A percentile compares a stretch with the other conserved stretches of the same genome.
Conservation (phyloP, 2,329 filamentous ascomycete species). For the Colletotrichum magnum region DNA sequence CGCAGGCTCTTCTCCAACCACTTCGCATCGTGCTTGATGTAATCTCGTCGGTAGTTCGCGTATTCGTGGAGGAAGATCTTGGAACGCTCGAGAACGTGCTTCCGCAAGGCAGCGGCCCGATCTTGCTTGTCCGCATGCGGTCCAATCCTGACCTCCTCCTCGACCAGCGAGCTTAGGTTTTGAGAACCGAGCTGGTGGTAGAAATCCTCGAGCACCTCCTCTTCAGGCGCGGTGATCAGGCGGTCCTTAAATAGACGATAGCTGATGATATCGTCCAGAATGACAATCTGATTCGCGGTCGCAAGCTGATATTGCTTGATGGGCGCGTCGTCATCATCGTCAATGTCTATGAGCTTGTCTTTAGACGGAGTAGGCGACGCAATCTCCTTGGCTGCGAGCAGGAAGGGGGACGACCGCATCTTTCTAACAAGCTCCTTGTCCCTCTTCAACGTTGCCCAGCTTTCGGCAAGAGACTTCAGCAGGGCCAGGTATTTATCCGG, state of each 20-base stretch:
- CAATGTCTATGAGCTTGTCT: constrained; percentile 63
- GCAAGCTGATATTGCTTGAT: constrained; percentile 86
- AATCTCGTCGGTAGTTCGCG: constrained; percentile 77
- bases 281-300: constrained; percentile 78
- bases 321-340: constrained; percentile 74
- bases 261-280: constrained; percentile 90
- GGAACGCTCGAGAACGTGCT: constrained; percentile 87
- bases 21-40: constrained; percentile 87
- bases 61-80: constrained; percentile 90
- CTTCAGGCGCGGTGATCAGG: constrained; percentile 89
- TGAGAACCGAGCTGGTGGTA: constrained; percentile 86
- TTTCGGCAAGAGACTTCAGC: constrained; percentile 84
- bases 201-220: constrained; percentile 87
- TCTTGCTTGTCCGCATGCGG: constrained; percentile 75
- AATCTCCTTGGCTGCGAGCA: constrained; percentile 87
- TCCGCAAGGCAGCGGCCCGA: constrained; percentile 78
- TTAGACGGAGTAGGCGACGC: constrained; percentile 53
- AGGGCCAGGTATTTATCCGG: constrained; percentile 90
- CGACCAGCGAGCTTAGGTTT: constrained; percentile 81
- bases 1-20: constrained; percentile 91
- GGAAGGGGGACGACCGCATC: constrained; percentile 81
- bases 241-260: constrained; percentile 90
- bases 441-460: constrained; percentile 76
- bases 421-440: constrained; percentile 84
- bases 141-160: constrained; percentile 83